Conservation (phyloP, 306 rosid species). For the Rosa rugosa region DNA sequence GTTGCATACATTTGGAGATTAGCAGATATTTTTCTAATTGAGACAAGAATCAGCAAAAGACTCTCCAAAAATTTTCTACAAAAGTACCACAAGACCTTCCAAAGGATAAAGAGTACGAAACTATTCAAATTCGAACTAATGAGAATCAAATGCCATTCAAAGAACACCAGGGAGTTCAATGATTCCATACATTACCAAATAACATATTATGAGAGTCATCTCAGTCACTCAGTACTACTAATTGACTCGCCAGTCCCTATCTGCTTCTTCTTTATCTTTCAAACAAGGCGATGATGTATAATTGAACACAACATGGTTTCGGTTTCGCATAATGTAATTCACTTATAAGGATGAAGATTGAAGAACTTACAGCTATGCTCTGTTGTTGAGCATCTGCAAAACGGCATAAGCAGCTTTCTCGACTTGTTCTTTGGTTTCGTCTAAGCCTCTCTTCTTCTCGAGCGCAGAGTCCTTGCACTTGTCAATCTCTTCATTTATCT, state of each 20-base stretch:
- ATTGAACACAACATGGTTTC: background rate
- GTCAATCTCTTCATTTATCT: slow-evolving; percentile 62
- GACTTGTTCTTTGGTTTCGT: slow-evolving; percentile 67
- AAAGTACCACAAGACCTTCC: background rate
- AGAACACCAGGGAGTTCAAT: background rate
- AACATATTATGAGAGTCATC: background rate
- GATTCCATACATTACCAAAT: background rate
- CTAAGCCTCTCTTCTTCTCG: slow-evolving; percentile 61
- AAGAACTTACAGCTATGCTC: slow-evolving; percentile 35
- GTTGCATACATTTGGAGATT: slow-evolving; percentile 50
- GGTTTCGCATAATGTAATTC: background rate
- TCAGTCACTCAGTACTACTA: background rate
- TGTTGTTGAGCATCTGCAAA: slow-evolving; percentile 57
- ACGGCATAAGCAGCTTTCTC: slow-evolving; percentile 82
- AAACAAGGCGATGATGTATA: background rate
- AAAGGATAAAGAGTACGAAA: background rate
- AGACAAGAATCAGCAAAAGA: slow-evolving; percentile 28
- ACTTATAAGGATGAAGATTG: background rate
- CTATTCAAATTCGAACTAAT: background rate
- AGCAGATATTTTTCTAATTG: slow-evolving; percentile 51
- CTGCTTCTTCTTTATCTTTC: too few species aligned
- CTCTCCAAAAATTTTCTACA: background rate
- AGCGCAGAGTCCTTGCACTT: slow-evolving; percentile 57
- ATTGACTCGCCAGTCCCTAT: background rate
- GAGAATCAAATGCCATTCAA: background rate